Evolutionary conservation across 169 alveolate genomes (phyloP), one percentile per base, ranked within the genome.

Genomic region (Plasmodium billcollinsi): DNA sequence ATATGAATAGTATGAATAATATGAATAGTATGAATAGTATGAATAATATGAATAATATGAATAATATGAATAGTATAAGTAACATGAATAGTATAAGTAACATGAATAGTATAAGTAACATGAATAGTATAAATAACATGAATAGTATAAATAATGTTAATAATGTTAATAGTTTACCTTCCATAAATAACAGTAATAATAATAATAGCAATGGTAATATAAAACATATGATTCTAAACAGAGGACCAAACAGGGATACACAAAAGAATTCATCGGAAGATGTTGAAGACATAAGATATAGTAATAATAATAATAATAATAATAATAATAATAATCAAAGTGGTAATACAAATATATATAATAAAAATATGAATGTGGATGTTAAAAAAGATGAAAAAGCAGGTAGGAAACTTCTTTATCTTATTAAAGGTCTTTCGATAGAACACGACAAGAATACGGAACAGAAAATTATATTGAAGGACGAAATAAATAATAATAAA

Each of bases 361-460:
- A 73, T n/a, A 59, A 12, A 54, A 58, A 74, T 26, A 59, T 14
- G 43, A 26, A 59, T 15, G 74, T 15, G 7, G 20, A 0, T 15
- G 20, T 3, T 52, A 14, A 74, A 11, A 50, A 33, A 39, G 59
- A 61, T 50, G 88, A 75, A 11, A 75, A 75, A 20, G 89, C 65
- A 1, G 89, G 89, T 8, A 62, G 67, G 11, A 75, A 75, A 21
- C 15, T 75, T 12, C 69, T 75, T 18, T 54, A 75, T 14, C 69
- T 75, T 24, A 75, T 75, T 75, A 75, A 75, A 39, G 89, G 89
- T 18, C 26, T 75, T 1, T 69, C 89, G 18, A 47, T 21, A 7
- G 89, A 63, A 14, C 56, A 67, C 0, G 52, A 3, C 26, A 72
- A 52, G 24, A 67, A 52, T 8, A 14, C 11, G 29, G 9, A 26